phyloP scores from a whole-genome alignment of 2,329 filamentous ascomycete species.

The Arthrobotrys iridis region DNA sequence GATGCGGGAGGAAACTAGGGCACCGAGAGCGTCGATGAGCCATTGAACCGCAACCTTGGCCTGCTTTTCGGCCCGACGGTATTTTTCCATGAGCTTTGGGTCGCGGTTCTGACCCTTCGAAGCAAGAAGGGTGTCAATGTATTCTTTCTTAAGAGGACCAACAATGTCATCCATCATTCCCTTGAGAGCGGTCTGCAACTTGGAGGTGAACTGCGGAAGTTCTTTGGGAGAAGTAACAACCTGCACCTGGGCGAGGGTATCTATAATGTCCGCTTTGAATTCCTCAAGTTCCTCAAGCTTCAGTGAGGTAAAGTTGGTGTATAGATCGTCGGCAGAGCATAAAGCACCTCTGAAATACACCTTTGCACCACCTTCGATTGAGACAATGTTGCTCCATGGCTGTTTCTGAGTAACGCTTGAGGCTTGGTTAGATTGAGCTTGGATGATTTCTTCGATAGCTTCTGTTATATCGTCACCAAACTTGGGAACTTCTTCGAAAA shows the following conservation, averaged over 20 bases:
- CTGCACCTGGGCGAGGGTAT: constrained; percentile 41
- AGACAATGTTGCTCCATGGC: constrained; percentile 44
- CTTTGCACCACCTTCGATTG: constrained; percentile 43
- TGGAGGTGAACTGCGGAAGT: constrained; percentile 41
- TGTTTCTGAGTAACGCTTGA: constrained; percentile 4
- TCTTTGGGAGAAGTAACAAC: constrained; percentile 40
- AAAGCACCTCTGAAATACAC: constrained; percentile 26
- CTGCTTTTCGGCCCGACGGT: constrained; percentile 34
- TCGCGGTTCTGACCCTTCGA: constrained; percentile 33
- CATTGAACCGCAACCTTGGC: constrained; percentile 45
- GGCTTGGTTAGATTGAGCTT: background rate
- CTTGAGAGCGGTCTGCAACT: constrained; percentile 33
- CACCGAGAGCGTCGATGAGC: constrained; percentile 49
- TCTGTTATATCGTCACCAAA: constrained; percentile 57
- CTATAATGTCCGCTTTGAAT: constrained; percentile 45
- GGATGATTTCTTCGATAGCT: constrained; percentile 47
- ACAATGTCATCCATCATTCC: constrained; percentile 30
- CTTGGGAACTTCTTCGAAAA: constrained; percentile 55
- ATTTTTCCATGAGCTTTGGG: constrained; percentile 49
- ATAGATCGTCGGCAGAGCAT: constrained; percentile 37
- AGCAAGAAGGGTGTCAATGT: constrained; percentile 32
- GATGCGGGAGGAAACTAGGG: constrained; percentile 41
- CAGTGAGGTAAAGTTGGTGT: constrained; percentile 32
- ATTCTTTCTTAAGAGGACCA: constrained; percentile 40
- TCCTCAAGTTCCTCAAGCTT: constrained; percentile 30